A percentile compares a stretch with the other conserved stretches of the same genome.
Conservation (phyloP, 2,329 filamentous ascomycete species). For the Fusarium anguioides region DNA sequence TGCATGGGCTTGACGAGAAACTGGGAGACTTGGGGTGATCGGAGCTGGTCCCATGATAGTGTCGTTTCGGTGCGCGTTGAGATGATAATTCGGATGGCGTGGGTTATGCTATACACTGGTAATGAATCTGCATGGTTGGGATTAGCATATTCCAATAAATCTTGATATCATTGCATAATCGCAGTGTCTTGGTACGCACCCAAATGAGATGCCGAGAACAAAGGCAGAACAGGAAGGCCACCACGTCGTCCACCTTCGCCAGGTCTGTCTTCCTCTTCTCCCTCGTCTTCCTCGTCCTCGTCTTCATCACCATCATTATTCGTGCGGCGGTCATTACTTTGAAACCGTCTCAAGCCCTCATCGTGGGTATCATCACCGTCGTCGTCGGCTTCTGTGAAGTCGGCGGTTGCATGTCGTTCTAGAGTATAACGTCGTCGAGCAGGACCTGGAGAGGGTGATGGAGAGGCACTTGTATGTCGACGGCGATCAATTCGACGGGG, state of each 20-base stretch:
- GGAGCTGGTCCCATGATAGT: slow-evolving; percentile 91
- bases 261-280: slow-evolving; percentile 57
- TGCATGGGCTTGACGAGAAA: slow-evolving; percentile 97
- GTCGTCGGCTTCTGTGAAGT: slow-evolving; percentile 73
- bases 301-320: slow-evolving; percentile 60
- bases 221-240: slow-evolving; percentile 68
- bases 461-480: slow-evolving; percentile 46
- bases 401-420: slow-evolving; percentile 67
- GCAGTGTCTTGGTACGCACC: slow-evolving; percentile 59
- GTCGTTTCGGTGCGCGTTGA: slow-evolving; percentile 90
- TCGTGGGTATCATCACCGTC: slow-evolving; percentile 58
- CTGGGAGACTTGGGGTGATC: slow-evolving; percentile 95
- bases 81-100: slow-evolving; percentile 87
- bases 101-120: slow-evolving; percentile 90
- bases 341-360: slow-evolving; percentile 45
- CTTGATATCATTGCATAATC: not conserved
- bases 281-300: slow-evolving; percentile 57
- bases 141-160: slow-evolving; percentile 13
- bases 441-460: slow-evolving; percentile 48
- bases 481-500: slow-evolving; percentile 49
- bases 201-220: slow-evolving; percentile 83
- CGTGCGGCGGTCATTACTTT: slow-evolving; percentile 38
- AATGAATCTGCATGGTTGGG: slow-evolving; percentile 72
- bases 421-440: slow-evolving; percentile 44
- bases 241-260: slow-evolving; percentile 46